Base-by-base conservation (phyloP, 345 rosid genomes). In the Hibiscus tridactylites region DNA sequence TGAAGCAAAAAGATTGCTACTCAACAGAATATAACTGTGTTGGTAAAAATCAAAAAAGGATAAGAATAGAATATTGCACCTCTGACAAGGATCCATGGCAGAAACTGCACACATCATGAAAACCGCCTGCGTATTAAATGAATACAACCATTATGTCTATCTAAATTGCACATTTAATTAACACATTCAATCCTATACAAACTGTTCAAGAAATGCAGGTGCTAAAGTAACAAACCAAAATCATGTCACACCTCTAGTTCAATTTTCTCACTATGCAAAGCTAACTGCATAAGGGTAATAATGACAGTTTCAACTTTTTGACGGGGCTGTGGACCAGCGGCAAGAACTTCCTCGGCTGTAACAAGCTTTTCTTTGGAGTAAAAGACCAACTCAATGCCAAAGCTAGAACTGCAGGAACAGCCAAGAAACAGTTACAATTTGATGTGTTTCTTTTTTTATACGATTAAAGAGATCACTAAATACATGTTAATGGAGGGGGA, bases 221-320 rank as follows among this genome's bases (percentile, higher is more conserved):
- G 28, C 33, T 66, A 26, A 26, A 37, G 26, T 19, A 74, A 28
- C 21, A 67, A 29, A 73, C 11, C 67, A 77, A 75, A 61, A 3
- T 57, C 47, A 61, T 9, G 50, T 84, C 57, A 49, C 16, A 94
- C 98, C 90, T 94, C 86, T 77, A 87, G 70, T 85, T 91, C 98
- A 74, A 88, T 83, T 79, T 83, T 87, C 73, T 88, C 95, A 77
- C 98, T 90, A 71, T 91, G 95, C 74, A 86, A 79, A 44, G 98
- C 97, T 78, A 91, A 85, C 80, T 94, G 96, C 94, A 88, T 87
- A 29, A 94, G 91, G 59, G 97, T 88, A 63, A 87, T 69, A 75
- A 94, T 81, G 71, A 82, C 74, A 70, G 98, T 90, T 78, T 94
- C 98, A 83, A 91, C 72, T 73, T 54, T 75, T 57, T 83, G 86